phyloP scores from a whole-genome alignment of 495 filamentous ascomycete genomes.

The Aspergillus nidulans region DNA sequence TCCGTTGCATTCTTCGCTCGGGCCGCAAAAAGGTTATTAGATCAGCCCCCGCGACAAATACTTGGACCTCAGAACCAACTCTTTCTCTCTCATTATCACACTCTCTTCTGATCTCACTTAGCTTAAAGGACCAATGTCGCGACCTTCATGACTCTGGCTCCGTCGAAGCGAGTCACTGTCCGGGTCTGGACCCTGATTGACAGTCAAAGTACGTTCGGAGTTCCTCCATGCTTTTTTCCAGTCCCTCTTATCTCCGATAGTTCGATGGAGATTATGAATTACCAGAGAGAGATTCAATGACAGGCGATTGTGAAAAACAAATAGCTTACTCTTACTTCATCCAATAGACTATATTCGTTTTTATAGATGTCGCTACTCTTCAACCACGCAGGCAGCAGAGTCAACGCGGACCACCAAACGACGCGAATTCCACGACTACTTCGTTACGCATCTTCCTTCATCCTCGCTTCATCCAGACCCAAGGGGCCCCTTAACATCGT shows the following conservation, averaged over 20 bases:
- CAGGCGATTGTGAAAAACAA: not conserved
- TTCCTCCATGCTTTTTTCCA: not conserved
- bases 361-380: conserved; percentile 21
- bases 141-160: conserved; percentile 43
- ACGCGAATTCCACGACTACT: conserved; percentile 88
- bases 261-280: conserved; percentile 2
- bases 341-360: conserved; percentile 9
- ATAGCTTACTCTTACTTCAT: not conserved
- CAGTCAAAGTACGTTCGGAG: conserved; percentile 30
- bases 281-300: not conserved
- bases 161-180: conserved; percentile 41
- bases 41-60: conserved; percentile 9
- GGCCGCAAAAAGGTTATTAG: conserved; percentile 14
- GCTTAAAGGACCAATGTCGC: conserved; percentile 23
- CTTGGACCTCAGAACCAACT: not conserved
- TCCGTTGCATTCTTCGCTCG: conserved; percentile 15
- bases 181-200: conserved; percentile 36
- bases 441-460: conserved; percentile 90
- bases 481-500: conserved; percentile 48
- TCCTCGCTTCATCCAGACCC: conserved; percentile 91
- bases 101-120: conserved; percentile 4
- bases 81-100: conserved; percentile 9
- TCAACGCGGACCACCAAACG: conserved; percentile 24
- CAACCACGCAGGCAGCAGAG: conserved; percentile 16
- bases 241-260: conserved; percentile 22